A percentile compares a stretch with the other conserved stretches of the same genome.
Conservation (phyloP, 83 land plant genomes). For the Larix sibirica region DNA sequence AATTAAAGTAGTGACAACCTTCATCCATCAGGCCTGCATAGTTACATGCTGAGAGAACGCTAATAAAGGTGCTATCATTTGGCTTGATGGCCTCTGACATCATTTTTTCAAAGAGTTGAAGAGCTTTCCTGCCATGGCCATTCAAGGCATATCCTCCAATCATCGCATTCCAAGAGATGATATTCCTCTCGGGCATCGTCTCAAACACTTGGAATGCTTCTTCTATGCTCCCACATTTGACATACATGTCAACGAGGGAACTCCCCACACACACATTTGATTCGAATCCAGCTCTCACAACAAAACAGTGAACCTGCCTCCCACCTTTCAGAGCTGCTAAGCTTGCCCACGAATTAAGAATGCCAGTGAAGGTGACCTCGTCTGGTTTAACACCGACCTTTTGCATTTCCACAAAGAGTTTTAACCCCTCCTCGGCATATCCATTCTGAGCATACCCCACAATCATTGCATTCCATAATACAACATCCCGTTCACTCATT, state of each 20-base stretch:
- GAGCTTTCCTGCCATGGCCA: slow-evolving; percentile 36
- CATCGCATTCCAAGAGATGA: slow-evolving; percentile 55
- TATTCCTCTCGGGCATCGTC: slow-evolving; percentile 31
- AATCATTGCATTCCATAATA: slow-evolving; percentile 43
- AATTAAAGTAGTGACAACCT: slow-evolving; percentile 28
- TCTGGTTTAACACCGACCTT: slow-evolving; percentile 36
- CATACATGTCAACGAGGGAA: slow-evolving; percentile 52
- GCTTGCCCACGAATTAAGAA: slow-evolving; percentile 53
- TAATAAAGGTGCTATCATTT: slow-evolving; percentile 43
- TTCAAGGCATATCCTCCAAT: slow-evolving; percentile 41
- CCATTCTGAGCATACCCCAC: slow-evolving; percentile 42
- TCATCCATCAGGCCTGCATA: slow-evolving; percentile 43
- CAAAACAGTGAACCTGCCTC: slow-evolving; percentile 29
- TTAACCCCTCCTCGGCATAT: slow-evolving; percentile 29
- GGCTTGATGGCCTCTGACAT: slow-evolving; percentile 21
- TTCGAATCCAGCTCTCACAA: slow-evolving; percentile 23
- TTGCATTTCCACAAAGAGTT: slow-evolving; percentile 27
- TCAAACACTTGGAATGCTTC: slow-evolving; percentile 50
- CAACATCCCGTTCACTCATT: slow-evolving; percentile 37
- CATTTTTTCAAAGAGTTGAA: slow-evolving; percentile 32
- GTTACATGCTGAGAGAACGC: slow-evolving; percentile 43
- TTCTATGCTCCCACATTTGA: slow-evolving; percentile 38
- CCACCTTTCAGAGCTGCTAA: slow-evolving; percentile 34
- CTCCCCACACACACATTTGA: slow-evolving; percentile 42
- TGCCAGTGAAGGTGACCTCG: slow-evolving; percentile 34